Evolutionary conservation across 176 grass and related monocot species (phyloP).

Genomic region (Ensete glaucum): DNA sequence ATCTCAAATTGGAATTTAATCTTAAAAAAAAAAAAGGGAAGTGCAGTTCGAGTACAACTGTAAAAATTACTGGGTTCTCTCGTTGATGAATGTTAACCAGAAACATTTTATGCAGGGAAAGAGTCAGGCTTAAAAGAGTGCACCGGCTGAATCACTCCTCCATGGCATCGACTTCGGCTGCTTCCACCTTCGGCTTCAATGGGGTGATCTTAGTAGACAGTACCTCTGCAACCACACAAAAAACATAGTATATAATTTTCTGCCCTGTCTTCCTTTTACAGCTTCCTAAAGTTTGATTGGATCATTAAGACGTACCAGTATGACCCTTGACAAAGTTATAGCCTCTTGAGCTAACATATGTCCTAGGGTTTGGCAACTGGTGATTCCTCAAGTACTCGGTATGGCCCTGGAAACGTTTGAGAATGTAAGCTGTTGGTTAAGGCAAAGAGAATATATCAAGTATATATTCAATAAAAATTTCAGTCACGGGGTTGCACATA

Average conservation of each 20-base stretch:
- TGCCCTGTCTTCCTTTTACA: neutral
- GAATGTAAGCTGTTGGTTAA: conserved; percentile 1
- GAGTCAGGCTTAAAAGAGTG: neutral
- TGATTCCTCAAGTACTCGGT: conserved; percentile 87
- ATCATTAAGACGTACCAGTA: conserved; percentile 36
- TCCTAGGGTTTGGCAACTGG: conserved; percentile 69
- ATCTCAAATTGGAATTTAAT: too few relatives aligned
- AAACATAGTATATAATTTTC: neutral
- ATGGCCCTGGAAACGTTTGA: conserved; percentile 37
- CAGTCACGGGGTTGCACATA: conserved; percentile 18
- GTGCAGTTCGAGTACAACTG: too few relatives aligned
- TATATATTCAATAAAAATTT: conserved; percentile 4
- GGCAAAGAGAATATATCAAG: neutral
- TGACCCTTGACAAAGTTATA: conserved; percentile 75
- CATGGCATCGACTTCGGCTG: conserved; percentile 56
- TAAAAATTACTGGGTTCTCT: too few relatives aligned
- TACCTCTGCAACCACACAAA: conserved; percentile 47
- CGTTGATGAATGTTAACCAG: too few relatives aligned
- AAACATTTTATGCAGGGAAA: neutral
- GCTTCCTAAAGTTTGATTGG: neutral
- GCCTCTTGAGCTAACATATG: conserved; percentile 68
- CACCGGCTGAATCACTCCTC: conserved; percentile 45
- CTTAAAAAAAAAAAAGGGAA: too few relatives aligned
- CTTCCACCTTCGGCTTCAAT: conserved; percentile 42
- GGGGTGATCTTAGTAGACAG: conserved; percentile 65